A percentile compares a stretch with the other conserved stretches of the same genome.
Evolutionary conservation across 2,329 filamentous ascomycete genomes (phyloP).

Genomic region (Samsoniella hepiali): DNA sequence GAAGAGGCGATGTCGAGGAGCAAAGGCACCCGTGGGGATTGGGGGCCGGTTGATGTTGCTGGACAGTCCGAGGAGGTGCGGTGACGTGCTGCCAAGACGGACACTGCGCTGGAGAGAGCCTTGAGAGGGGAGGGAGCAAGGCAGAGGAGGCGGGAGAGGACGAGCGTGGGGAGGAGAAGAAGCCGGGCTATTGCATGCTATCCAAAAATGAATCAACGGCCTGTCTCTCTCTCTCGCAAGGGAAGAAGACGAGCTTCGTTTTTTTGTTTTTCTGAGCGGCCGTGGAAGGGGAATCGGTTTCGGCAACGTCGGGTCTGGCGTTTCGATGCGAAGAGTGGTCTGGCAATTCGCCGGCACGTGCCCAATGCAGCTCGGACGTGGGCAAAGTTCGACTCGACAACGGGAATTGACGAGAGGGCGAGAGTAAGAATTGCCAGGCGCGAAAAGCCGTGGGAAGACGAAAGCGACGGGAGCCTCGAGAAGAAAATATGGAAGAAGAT

Average conservation of each 20-base stretch:
- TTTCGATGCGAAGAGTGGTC: not conserved
- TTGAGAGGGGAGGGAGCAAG: not conserved
- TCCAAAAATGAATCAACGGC: constrained; percentile 11
- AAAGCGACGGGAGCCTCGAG: constrained; percentile 19
- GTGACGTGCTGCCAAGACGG: constrained; percentile 11
- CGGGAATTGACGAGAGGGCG: not conserved
- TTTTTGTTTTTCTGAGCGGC: not conserved
- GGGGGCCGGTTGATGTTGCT: not conserved
- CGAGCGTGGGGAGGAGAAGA: not conserved
- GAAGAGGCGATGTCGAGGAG: not conserved
- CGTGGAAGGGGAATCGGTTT: not conserved
- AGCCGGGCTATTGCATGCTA: constrained; percentile 18
- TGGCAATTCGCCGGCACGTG: constrained; percentile 13
- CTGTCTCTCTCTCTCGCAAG: not conserved
- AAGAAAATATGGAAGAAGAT: constrained; percentile 19
- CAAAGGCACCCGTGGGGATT: not conserved
- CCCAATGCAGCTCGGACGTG: constrained; percentile 1
- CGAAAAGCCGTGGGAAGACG: not conserved
- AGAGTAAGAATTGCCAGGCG: constrained; percentile 8
- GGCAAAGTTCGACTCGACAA: not conserved
- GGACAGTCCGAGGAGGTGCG: not conserved
- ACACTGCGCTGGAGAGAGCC: not conserved
- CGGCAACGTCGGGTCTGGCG: not conserved
- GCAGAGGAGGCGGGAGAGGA: not conserved
- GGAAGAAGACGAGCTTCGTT: not conserved